A percentile compares a stretch with the other conserved stretches of the same genome.
Evolutionary conservation across 2,329 filamentous ascomycete species (phyloP).

Genomic region (Microdochium nivale): DNA sequence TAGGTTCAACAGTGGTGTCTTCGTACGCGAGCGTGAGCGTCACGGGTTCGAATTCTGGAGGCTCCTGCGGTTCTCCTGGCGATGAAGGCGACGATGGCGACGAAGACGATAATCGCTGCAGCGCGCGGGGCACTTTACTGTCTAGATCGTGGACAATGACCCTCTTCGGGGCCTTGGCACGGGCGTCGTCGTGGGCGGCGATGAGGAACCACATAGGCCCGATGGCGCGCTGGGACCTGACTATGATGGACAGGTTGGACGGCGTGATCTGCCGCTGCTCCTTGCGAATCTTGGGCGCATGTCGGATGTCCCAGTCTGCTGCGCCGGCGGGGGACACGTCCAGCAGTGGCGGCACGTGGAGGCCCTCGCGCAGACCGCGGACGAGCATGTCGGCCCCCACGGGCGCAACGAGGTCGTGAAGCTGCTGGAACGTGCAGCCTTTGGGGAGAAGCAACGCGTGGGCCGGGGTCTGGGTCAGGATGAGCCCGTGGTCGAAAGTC

Average conservation of each 20-base stretch:
- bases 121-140: neutral
- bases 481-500: slow-evolving; percentile 68
- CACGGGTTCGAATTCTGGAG: neutral
- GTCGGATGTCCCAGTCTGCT: slow-evolving; percentile 17
- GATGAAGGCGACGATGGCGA: too few relatives aligned
- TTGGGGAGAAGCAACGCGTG: slow-evolving; percentile 46
- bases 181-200: too few relatives aligned
- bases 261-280: slow-evolving; percentile 57
- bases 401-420: slow-evolving; percentile 49
- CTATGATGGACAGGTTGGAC: slow-evolving; percentile 39
- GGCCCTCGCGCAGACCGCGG: slow-evolving; percentile 47
- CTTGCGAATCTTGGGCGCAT: slow-evolving; percentile 68
- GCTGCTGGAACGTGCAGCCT: slow-evolving; percentile 33
- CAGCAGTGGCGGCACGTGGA: slow-evolving; percentile 57
- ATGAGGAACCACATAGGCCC: slow-evolving; percentile 58
- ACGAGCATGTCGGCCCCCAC: slow-evolving; percentile 66
- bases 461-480: slow-evolving; percentile 60
- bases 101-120: neutral
- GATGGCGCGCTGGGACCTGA: slow-evolving; percentile 48
- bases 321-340: slow-evolving; percentile 14
- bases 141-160: neutral
- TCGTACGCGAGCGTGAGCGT: neutral
- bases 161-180: neutral
- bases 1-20: too few relatives aligned
- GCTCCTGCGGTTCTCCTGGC: too few relatives aligned